These are phyloP conservation scores for Atkinsonella texensis DNA, from an alignment of 2,329 filamentous ascomycete species.

Conservation along the genomic window DNA sequence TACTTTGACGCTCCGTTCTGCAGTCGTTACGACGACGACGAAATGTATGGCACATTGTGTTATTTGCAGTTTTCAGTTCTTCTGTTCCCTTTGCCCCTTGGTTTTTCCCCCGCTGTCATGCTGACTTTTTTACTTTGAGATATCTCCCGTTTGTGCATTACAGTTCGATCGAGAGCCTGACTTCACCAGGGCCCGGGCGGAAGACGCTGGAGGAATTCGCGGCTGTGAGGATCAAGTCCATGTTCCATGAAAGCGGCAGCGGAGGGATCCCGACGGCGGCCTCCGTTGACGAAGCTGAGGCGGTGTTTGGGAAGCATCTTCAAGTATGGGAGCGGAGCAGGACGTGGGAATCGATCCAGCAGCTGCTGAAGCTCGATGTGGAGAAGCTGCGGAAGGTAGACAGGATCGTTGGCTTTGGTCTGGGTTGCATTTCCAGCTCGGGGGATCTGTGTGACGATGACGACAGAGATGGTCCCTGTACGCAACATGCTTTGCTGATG, in stretches of 20 bases:
- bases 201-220: background rate
- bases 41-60: no score
- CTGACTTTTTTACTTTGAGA: background rate
- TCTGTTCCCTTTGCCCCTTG: no score
- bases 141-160: background rate
- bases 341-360: background rate
- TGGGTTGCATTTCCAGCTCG: background rate
- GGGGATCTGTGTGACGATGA: background rate
- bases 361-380: background rate
- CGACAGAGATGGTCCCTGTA: background rate
- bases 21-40: background rate
- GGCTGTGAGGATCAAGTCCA: background rate
- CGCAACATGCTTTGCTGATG: slow-evolving; percentile 6
- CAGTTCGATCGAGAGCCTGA: background rate
- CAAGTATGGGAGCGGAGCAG: background rate
- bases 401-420: slow-evolving; percentile 4
- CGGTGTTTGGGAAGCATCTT: background rate
- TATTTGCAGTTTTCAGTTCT: no score
- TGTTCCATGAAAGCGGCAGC: background rate
- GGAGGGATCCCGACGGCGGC: no score
- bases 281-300: background rate
- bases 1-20: background rate
- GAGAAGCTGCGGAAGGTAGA: background rate
- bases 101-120: no score
- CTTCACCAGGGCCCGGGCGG: background rate